Percentiles rank a stretch among this genome's conserved stretches.
phyloP scores from a whole-genome alignment of 2,329 filamentous ascomycete species.

The Colletotrichum karsti region DNA sequence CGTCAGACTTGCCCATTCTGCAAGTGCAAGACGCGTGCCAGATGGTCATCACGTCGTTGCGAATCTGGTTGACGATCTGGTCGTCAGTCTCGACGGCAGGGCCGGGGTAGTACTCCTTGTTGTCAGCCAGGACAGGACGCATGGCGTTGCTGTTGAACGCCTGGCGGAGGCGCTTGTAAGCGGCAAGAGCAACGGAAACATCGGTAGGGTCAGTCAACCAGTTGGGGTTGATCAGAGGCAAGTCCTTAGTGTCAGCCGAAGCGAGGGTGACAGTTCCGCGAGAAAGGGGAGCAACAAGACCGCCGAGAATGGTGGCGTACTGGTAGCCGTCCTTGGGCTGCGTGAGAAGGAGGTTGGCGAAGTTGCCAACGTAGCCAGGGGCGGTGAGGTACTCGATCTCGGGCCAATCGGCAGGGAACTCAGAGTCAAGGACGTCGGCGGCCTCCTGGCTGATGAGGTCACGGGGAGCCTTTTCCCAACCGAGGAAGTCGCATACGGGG shows the following conservation, averaged over 20 bases:
- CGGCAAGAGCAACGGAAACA: slow-evolving; percentile 50
- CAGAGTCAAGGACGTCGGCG: background rate
- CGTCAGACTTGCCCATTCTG: slow-evolving; percentile 54
- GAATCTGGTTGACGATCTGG: slow-evolving; percentile 47
- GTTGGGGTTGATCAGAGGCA: slow-evolving; percentile 54
- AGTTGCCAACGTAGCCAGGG: slow-evolving; percentile 30
- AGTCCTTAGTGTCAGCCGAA: slow-evolving; percentile 41
- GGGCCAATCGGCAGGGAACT: slow-evolving; percentile 21
- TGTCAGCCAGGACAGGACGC: slow-evolving; percentile 38
- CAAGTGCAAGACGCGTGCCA: slow-evolving; percentile 61
- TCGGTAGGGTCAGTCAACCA: slow-evolving; percentile 54
- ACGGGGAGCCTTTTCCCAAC: slow-evolving; percentile 32
- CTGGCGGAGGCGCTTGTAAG: slow-evolving; percentile 51
- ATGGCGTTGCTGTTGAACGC: slow-evolving; percentile 40
- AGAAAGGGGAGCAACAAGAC: slow-evolving; percentile 48
- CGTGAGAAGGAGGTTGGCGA: slow-evolving; percentile 10
- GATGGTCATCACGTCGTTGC: slow-evolving; percentile 54
- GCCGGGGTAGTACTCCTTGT: slow-evolving; percentile 47
- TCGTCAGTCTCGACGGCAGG: slow-evolving; percentile 46
- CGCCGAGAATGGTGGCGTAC: slow-evolving; percentile 34
- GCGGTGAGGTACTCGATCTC: slow-evolving; percentile 24
- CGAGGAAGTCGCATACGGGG: slow-evolving; percentile 32
- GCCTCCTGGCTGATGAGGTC: slow-evolving; percentile 15
- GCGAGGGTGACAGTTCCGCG: slow-evolving; percentile 52
- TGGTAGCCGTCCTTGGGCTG: slow-evolving; percentile 26